Base-by-base conservation (phyloP, 2,329 filamentous ascomycete species). In the Colletotrichum sp. region DNA sequence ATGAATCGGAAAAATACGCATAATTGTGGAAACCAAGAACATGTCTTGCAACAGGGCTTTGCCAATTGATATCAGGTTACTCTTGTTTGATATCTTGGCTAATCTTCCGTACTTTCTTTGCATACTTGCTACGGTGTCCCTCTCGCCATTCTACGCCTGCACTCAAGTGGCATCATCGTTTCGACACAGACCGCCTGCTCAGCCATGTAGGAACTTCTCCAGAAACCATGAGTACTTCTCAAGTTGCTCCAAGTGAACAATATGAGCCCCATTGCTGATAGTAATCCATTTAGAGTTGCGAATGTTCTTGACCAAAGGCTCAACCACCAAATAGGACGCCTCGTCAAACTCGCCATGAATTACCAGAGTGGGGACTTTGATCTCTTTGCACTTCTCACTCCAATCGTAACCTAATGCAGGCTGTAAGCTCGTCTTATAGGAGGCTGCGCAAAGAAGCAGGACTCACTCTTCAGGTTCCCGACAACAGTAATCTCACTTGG, bases 291-390 rank as follows among this genome's bases (percentile, higher is more conserved):
- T 83, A 3, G 80, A 82, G 36, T 83, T 83, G n/a, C 73, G 34
- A 30, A 85, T 84, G 24, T 80, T 58, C 5, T 84, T 78, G 38
- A 85, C 84, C 68, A 83, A 85, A 2, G 83, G 81, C 61, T 80
- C 78, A 80, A 84, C 81, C 0, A 80, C 78, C 0, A 80, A 79
- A 65, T 85, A 82, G 55, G 84, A 81, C 5, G 81, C 82, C 72
- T 85, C 82, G 56, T 86, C 84, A 5, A 83, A 72, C 0, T 71
- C 59, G 3, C 83, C 84, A 48, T 85, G 84, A 13, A 86, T 79
- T 12, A 85, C 62, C 5, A 86, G 79, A 4, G 83, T 85, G 1
- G 81, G 79, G 0, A 74, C 83, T 34, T 79, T 79, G 69, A 84
- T 85, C n/a, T 80, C 77, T 21, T 71, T 36, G 61, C 80, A 63